Base-by-base conservation (phyloP, 768 basidiomycete genomes). In the Boletus speciosus region DNA sequence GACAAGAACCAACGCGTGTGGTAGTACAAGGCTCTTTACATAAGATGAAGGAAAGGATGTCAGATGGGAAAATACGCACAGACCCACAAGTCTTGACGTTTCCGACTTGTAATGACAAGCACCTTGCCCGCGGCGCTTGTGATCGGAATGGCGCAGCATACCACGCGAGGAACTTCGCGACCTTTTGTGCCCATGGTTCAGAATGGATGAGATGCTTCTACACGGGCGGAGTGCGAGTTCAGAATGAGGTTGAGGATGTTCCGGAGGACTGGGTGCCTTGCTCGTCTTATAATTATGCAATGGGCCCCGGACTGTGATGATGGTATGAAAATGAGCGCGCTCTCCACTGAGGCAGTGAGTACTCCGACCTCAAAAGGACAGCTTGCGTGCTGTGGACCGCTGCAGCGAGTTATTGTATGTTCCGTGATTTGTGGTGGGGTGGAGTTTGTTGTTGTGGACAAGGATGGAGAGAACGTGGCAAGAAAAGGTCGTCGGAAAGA, bases 81-180 rank as follows among this genome's bases (percentile, higher is more conserved):
- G 66, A 93, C 88, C 91, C 91, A 93, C 53, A 77, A 69, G 65
- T 90, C 79, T 68, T 84, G 82, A 54, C 87, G 79, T 68, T 92
- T 93, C 55, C 91, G 81, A 70, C 88, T 90, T 23, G 91, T 92
- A 62, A 93, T 80, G 59, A 93, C 81, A 57, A 93, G 82, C 52
- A 93, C 81, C 70, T 91, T 89, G 69, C 83, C 83, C 6, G 84
- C 82, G 27, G 84, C 74, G 59, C 84, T 80, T 43, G 83, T 76
- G 61, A 93, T 90, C 51, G 91, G 91, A 53, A 93, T 93, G 47
- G 91, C 91, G 68, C 91, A 93, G 73, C 91, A 93, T 61, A 93
- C 91, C 71, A 93, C 80, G 68, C 91, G 87, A 51, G 91, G 91
- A 47, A 81, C 81, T 51, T 85, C 73, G 61, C 90, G 84, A 65